Percentiles rank a stretch among this genome's conserved stretches.
These are phyloP conservation scores for Pythium angustatum DNA, from an alignment of 352 stramenopile genomes.

Conservation along the genomic window DNA sequence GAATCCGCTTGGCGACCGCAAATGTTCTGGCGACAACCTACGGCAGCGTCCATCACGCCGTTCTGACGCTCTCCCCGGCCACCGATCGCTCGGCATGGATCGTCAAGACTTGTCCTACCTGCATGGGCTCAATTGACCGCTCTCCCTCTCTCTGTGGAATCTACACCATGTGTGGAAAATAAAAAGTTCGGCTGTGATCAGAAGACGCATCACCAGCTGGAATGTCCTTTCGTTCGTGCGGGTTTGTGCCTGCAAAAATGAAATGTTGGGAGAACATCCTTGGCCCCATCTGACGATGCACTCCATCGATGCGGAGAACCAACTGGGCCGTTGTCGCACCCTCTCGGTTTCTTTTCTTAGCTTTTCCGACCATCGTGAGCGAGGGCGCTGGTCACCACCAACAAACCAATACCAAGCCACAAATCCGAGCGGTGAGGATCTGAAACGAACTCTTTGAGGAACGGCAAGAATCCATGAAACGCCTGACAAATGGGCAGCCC, in stretches of 20 bases:
- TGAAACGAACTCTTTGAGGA: slow-evolving; percentile 5
- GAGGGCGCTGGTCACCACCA: neutral
- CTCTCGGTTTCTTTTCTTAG: neutral
- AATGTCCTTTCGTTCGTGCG: slow-evolving; percentile 1
- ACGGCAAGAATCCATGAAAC: slow-evolving; percentile 8
- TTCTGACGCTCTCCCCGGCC: no score
- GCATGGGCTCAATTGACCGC: neutral
- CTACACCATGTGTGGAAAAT: neutral
- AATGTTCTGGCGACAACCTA: no score
- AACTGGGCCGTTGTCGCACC: slow-evolving; percentile 4
- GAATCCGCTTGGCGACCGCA: neutral
- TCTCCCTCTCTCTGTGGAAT: neutral
- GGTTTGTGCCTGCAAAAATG: neutral
- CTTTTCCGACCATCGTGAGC: neutral
- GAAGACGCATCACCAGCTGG: neutral
- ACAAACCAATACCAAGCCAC: neutral
- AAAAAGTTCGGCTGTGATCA: slow-evolving; percentile 1
- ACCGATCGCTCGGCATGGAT: neutral
- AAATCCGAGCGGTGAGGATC: neutral
- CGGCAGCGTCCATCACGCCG: neutral
- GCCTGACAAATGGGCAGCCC: neutral
- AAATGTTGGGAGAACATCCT: slow-evolving; percentile 6
- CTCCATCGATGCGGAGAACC: neutral
- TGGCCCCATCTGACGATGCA: slow-evolving; percentile 9
- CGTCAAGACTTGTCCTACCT: slow-evolving; percentile 12